phyloP scores from a whole-genome alignment of 2,329 filamentous ascomycete genomes.

The Trichophyton schoenleinii region DNA sequence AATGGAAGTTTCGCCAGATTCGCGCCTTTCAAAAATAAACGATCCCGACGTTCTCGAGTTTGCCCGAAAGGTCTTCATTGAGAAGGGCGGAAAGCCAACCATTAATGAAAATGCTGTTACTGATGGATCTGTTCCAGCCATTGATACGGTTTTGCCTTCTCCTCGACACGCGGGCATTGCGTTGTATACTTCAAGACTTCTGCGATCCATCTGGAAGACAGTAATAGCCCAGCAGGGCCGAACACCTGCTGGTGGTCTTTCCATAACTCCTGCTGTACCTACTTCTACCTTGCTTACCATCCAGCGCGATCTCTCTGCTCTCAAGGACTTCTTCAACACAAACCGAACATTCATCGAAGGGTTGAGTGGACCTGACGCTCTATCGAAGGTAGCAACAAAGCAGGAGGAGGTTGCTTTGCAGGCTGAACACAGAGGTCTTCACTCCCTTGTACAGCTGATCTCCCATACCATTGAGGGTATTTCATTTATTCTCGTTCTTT shows the following conservation, averaged over 20 bases:
- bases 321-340: slow-evolving; percentile 70
- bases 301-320: slow-evolving; percentile 65
- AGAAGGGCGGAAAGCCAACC: slow-evolving; percentile 77
- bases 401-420: slow-evolving; percentile 88
- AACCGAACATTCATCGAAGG: slow-evolving; percentile 91
- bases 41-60: slow-evolving; percentile 78
- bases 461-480: slow-evolving; percentile 91
- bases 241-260: slow-evolving; percentile 47
- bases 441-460: slow-evolving; percentile 73
- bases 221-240: slow-evolving; percentile 51
- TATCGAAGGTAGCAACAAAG: slow-evolving; percentile 64
- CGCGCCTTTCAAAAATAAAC: slow-evolving; percentile 55
- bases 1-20: slow-evolving; percentile 60
- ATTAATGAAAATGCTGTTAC: slow-evolving; percentile 63
- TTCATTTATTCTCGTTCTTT: slow-evolving; percentile 86
- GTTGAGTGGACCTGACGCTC: slow-evolving; percentile 74
- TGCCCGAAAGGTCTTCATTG: slow-evolving; percentile 78
- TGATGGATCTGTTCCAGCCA: slow-evolving; percentile 49
- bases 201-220: slow-evolving; percentile 78
- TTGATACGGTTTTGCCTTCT: slow-evolving; percentile 76
- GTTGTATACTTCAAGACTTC: slow-evolving; percentile 74
- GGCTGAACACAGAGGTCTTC: slow-evolving; percentile 84
- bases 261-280: slow-evolving; percentile 55
- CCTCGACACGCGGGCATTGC: slow-evolving; percentile 80
- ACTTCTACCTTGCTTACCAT: slow-evolving; percentile 58